phyloP scores from a whole-genome alignment of 75 land plant species.

The Pinus taeda region DNA sequence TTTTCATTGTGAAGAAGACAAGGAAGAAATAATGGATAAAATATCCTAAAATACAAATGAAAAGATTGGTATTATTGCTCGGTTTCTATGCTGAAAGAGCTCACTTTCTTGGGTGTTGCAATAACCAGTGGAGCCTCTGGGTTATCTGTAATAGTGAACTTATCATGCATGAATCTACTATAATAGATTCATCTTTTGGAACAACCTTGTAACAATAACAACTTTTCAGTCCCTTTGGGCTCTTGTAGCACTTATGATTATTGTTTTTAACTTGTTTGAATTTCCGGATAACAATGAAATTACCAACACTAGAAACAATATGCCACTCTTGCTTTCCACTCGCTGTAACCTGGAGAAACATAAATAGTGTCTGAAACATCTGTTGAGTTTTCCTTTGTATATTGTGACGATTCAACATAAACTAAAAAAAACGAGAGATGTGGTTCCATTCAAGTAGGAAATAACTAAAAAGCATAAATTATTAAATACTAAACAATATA shows the following conservation, averaged over 20 bases:
- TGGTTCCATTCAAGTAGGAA: background rate
- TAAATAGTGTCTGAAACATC: background rate
- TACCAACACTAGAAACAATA: slow-evolving; percentile 88
- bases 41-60: too few relatives aligned
- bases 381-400: background rate
- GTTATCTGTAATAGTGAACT: slow-evolving; percentile 13
- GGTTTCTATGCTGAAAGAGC: slow-evolving; percentile 24
- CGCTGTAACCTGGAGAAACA: slow-evolving; percentile 69
- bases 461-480: background rate
- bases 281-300: slow-evolving; percentile 71
- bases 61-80: background rate
- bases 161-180: slow-evolving; percentile 97
- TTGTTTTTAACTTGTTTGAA: slow-evolving; percentile 83
- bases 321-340: slow-evolving; percentile 86
- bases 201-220: slow-evolving; percentile 97
- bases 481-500: background rate
- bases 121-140: too few relatives aligned
- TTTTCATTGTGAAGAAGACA: too few relatives aligned
- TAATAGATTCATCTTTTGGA: slow-evolving; percentile 85
- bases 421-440: background rate
- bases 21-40: too few relatives aligned
- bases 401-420: background rate
- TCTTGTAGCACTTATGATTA: slow-evolving; percentile 66
- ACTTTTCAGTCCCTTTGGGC: slow-evolving; percentile 85
- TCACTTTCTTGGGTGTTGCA: too few relatives aligned